These are phyloP conservation scores for Entophlyctis luteolus DNA, from an alignment of 192 early-diverging fungal species.

Conservation along the genomic window DNA sequence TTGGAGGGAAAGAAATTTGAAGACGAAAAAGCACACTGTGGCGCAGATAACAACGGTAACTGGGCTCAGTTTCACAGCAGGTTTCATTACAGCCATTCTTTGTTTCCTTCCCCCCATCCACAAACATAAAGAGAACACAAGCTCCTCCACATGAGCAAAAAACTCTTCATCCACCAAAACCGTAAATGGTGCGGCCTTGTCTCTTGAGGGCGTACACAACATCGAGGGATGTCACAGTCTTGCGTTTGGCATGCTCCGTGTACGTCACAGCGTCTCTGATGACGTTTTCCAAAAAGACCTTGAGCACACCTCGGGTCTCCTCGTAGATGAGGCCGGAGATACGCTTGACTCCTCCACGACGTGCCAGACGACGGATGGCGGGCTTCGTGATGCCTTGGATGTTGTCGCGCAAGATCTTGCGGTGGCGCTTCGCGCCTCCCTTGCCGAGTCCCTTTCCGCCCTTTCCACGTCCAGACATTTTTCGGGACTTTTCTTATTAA, in stretches of 20 bases:
- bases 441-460: slow-evolving; percentile 99
- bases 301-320: slow-evolving; percentile 96
- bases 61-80: too few species aligned
- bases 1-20: neutral
- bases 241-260: slow-evolving; percentile 97
- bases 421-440: slow-evolving; percentile 99
- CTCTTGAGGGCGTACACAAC: slow-evolving; percentile 97
- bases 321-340: slow-evolving; percentile 99
- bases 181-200: slow-evolving; percentile 89
- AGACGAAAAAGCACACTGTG: neutral
- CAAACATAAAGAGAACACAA: too few species aligned
- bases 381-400: slow-evolving; percentile 34
- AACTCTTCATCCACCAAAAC: slow-evolving; percentile 25
- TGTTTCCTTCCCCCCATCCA: too few species aligned
- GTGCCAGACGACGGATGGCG: slow-evolving; percentile 76
- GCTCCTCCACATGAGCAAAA: too few species aligned
- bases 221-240: slow-evolving; percentile 99
- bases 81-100: too few species aligned
- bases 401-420: slow-evolving; percentile 99
- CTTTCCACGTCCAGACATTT: slow-evolving; percentile 97
- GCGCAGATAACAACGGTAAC: too few species aligned
- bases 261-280: slow-evolving; percentile 98
- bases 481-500: neutral
- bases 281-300: slow-evolving; percentile 98
- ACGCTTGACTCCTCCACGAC: slow-evolving; percentile 99